Conservation (phyloP, 345 rosid species). For the Toxicodendron radicans region DNA sequence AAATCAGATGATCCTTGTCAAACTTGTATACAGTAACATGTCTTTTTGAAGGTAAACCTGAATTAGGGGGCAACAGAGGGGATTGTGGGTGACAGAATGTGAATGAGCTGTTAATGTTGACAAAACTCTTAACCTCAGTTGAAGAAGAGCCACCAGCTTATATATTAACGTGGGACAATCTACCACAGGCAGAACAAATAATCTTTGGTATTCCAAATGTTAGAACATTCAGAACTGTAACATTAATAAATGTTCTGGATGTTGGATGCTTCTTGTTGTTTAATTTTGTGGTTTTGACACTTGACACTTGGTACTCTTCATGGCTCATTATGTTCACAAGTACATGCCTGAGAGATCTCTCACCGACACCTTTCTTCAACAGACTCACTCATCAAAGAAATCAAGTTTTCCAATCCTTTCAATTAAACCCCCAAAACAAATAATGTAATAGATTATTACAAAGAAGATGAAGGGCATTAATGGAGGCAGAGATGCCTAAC, state of each 20-base stretch:
- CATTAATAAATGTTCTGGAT: not conserved
- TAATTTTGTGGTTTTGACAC: not conserved
- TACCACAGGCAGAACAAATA: not conserved
- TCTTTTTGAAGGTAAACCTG: not conserved
- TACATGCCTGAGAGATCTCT: not conserved
- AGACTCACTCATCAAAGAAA: not conserved
- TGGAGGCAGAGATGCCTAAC: not conserved
- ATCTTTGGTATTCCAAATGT: not conserved
- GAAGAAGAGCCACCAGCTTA: conserved; percentile 10
- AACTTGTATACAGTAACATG: too few species aligned
- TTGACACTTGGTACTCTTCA: not conserved
- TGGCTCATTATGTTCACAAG: not conserved
- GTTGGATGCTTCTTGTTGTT: not conserved
- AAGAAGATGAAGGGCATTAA: too few species aligned
- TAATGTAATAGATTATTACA: too few species aligned
- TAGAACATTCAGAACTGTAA: not conserved
- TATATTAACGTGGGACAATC: conserved; percentile 27
- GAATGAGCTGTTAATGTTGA: conserved; percentile 17
- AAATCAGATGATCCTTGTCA: too few species aligned
- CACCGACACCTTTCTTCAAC: conserved; percentile 2
- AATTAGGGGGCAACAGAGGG: not conserved
- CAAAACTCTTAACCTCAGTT: not conserved
- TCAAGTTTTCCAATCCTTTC: too few species aligned
- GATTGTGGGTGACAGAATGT: conserved; percentile 12
- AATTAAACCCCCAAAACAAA: too few species aligned